phyloP scores from a whole-genome alignment of 2,329 filamentous ascomycete species.

The Pseudogymnoascus sp. region DNA sequence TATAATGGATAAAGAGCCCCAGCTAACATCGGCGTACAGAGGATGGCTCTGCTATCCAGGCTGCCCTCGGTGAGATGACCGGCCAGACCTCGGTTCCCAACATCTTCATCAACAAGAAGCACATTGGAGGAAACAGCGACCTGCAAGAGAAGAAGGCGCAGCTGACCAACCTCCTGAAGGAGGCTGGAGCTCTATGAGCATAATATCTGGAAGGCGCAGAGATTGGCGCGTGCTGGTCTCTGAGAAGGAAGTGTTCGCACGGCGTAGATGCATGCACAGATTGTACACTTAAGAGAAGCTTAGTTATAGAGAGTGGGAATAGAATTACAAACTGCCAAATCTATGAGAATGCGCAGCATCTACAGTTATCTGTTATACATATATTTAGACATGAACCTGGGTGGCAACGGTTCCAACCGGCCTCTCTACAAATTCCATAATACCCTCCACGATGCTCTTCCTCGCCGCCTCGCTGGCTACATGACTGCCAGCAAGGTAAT shows the following conservation, averaged over 20 bases:
- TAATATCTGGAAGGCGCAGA: not conserved
- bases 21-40: conserved; percentile 38
- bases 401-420: conserved; percentile 81
- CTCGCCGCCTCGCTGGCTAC: conserved; percentile 80
- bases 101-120: conserved; percentile 82
- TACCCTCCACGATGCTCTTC: conserved; percentile 74
- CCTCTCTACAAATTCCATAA: conserved; percentile 79
- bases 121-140: conserved; percentile 95
- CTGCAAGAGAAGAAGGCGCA: conserved; percentile 59
- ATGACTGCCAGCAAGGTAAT: conserved; percentile 78
- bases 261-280: not conserved
- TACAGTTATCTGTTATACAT: conserved; percentile 3
- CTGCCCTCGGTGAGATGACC: conserved; percentile 70
- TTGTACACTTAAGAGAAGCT: not conserved
- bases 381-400: conserved; percentile 46
- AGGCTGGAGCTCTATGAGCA: conserved; percentile 51
- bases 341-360: conserved; percentile 1
- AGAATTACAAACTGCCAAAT: conserved; percentile 8
- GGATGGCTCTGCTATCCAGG: conserved; percentile 76
- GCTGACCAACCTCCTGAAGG: conserved; percentile 56
- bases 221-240: not conserved
- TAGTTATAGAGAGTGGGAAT: conserved; percentile 5
- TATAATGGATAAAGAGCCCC: not conserved
- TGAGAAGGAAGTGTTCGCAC: not conserved
- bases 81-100: conserved; percentile 88